phyloP scores from a whole-genome alignment of 1,284 basidiomycete genomes.

The Austroboletus olivaceoglutinosus region DNA sequence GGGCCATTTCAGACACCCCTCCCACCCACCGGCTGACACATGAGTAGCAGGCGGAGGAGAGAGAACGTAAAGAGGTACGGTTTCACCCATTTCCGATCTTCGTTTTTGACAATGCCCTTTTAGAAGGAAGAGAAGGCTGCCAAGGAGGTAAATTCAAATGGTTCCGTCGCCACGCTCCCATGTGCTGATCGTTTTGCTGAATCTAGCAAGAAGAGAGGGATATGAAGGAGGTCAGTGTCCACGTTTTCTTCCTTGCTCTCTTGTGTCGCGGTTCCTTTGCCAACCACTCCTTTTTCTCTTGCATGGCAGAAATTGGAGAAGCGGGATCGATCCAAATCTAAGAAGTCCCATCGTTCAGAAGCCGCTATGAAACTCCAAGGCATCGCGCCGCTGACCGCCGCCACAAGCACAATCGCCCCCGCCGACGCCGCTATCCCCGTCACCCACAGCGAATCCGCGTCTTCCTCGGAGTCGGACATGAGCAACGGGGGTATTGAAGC shows the following conservation, averaged over 20 bases:
- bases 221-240: slow-evolving; percentile 44
- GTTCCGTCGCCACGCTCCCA: neutral
- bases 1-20: neutral
- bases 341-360: slow-evolving; percentile 47
- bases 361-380: slow-evolving; percentile 35
- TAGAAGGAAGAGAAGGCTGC: slow-evolving; percentile 56
- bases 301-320: slow-evolving; percentile 49
- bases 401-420: slow-evolving; percentile 28
- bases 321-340: slow-evolving; percentile 56
- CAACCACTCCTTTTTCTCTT: neutral
- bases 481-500: slow-evolving; percentile 60
- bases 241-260: slow-evolving; percentile 1
- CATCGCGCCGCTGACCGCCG: slow-evolving; percentile 17
- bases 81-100: neutral
- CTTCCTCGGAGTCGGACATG: slow-evolving; percentile 56
- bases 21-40: slow-evolving; percentile 1
- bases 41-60: slow-evolving; percentile 44
- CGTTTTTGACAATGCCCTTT: slow-evolving; percentile 14
- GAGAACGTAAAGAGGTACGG: slow-evolving; percentile 54
- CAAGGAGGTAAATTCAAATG: slow-evolving; percentile 32
- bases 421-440: slow-evolving; percentile 32
- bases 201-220: slow-evolving; percentile 51
- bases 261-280: neutral
- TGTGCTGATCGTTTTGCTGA: slow-evolving; percentile 19
- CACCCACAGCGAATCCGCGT: slow-evolving; percentile 22